Conservation (phyloP, 1,284 basidiomycete species). For the Volvariella volvacea region DNA sequence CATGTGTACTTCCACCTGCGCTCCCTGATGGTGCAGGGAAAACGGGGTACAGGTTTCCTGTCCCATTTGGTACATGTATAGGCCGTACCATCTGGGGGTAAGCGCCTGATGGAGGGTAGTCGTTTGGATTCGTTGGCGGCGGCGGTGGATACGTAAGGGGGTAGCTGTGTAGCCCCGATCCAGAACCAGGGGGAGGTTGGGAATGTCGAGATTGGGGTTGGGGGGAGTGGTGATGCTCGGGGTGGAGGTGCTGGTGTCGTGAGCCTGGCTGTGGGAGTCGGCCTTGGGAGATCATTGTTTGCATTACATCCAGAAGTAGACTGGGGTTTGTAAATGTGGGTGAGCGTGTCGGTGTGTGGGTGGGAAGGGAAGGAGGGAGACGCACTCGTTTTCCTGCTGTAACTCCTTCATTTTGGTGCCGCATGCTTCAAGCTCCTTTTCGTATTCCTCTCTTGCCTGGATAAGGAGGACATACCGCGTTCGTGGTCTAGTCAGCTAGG, state of each 20-base stretch:
- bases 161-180: too few relatives aligned
- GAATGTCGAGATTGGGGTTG: conserved; percentile 10
- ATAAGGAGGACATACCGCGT: neutral
- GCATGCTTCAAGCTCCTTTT: conserved; percentile 36
- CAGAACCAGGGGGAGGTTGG: neutral
- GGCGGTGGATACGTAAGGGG: too few relatives aligned
- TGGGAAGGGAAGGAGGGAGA: conserved; percentile 2
- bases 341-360: neutral
- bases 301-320: conserved; percentile 19
- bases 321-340: conserved; percentile 6
- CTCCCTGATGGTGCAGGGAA: too few relatives aligned
- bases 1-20: too few relatives aligned
- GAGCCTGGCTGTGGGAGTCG: too few relatives aligned
- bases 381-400: conserved; percentile 49
- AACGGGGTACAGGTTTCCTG: too few relatives aligned
- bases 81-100: too few relatives aligned
- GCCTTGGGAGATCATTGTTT: too few relatives aligned
- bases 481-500: neutral
- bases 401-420: conserved; percentile 36
- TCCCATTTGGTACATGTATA: too few relatives aligned
- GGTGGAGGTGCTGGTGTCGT: neutral
- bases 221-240: conserved; percentile 6
- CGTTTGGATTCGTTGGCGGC: too few relatives aligned
- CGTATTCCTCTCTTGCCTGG: conserved; percentile 33
- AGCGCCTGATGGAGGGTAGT: too few relatives aligned